phyloP scores from a whole-genome alignment of 2,329 filamentous ascomycete genomes.

The Fusarium sarcochroum region DNA sequence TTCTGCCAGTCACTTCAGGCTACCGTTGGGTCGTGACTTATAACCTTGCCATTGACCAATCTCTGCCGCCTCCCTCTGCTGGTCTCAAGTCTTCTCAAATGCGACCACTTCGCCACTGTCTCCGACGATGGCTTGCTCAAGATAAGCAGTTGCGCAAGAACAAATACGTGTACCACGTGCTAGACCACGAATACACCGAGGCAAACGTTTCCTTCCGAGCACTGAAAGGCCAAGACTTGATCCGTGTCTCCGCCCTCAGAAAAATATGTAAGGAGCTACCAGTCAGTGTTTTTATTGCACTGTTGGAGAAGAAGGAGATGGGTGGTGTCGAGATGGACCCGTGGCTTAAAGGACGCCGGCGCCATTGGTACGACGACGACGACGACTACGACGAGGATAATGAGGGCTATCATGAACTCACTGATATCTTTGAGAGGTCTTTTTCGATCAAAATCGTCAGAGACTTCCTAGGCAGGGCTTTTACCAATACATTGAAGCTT shows the following conservation, averaged over 20 bases:
- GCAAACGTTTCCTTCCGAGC: conserved; percentile 48
- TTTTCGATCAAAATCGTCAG: conserved; percentile 46
- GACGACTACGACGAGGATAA: conserved; percentile 16
- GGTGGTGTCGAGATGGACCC: conserved; percentile 26
- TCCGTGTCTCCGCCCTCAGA: conserved; percentile 45
- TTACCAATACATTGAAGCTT: conserved; percentile 31
- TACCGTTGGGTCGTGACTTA: conserved; percentile 67
- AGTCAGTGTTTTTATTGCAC: conserved; percentile 53
- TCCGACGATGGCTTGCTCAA: conserved; percentile 49
- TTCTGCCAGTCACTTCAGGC: conserved; percentile 62
- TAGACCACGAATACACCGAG: conserved; percentile 55
- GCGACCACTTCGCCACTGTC: conserved; percentile 30
- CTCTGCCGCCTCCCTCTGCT: conserved; percentile 41
- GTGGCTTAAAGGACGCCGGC: too few species aligned
- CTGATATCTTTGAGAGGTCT: conserved; percentile 11
- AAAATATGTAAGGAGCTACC: conserved; percentile 43
- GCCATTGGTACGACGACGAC: too few species aligned
- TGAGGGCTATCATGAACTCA: conserved; percentile 26
- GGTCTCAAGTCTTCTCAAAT: conserved; percentile 17
- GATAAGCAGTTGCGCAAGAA: not conserved
- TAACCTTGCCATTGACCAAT: conserved; percentile 57
- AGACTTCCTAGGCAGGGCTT: conserved; percentile 45
- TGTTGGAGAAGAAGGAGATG: conserved; percentile 50
- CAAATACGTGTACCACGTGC: conserved; percentile 48
- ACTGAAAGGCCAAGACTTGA: conserved; percentile 50